These are phyloP conservation scores for Cyberlindnera mississippiensis DNA, from an alignment of 805 yeast genomes.

Conservation along the genomic window DNA sequence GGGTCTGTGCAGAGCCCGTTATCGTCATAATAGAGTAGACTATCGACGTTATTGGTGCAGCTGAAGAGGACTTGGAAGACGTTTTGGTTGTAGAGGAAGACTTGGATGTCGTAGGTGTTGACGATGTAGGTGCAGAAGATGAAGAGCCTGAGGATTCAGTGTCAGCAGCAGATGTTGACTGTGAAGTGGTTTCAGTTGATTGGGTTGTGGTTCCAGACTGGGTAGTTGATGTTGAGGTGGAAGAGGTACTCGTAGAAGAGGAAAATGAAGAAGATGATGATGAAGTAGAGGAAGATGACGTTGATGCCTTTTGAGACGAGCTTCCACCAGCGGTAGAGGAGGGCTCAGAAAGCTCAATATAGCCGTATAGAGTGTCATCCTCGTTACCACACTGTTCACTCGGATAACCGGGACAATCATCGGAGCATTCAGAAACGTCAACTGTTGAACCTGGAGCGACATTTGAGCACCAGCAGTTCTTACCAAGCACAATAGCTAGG, in stretches of 20 bases:
- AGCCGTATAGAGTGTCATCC: constrained; percentile 46
- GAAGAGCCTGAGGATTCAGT: constrained; percentile 12
- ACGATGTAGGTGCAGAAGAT: constrained; percentile 10
- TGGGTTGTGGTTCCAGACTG: neutral
- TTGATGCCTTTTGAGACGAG: neutral
- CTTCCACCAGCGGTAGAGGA: constrained; percentile 1
- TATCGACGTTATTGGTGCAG: constrained; percentile 30
- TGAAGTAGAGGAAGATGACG: constrained; percentile 4
- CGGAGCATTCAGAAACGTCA: constrained; percentile 30
- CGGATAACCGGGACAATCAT: constrained; percentile 42
- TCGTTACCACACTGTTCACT: constrained; percentile 41
- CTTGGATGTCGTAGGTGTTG: constrained; percentile 14
- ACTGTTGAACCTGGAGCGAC: constrained; percentile 42
- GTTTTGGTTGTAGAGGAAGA: constrained; percentile 20
- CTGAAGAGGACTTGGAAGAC: constrained; percentile 22
- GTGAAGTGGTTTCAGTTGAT: too few species aligned
- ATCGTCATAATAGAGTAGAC: constrained; percentile 34
- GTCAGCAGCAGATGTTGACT: constrained; percentile 5
- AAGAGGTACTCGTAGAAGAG: too few species aligned
- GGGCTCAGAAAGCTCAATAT: constrained; percentile 32
- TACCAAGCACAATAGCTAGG: constrained; percentile 50
- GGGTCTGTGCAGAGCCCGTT: constrained; percentile 30
- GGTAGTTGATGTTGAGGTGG: constrained; percentile 3
- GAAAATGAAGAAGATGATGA: constrained; percentile 1
- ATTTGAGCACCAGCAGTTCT: constrained; percentile 61